Base-by-base conservation (phyloP, 1,139 yeast genomes). In the Taphrina wiesneri region DNA sequence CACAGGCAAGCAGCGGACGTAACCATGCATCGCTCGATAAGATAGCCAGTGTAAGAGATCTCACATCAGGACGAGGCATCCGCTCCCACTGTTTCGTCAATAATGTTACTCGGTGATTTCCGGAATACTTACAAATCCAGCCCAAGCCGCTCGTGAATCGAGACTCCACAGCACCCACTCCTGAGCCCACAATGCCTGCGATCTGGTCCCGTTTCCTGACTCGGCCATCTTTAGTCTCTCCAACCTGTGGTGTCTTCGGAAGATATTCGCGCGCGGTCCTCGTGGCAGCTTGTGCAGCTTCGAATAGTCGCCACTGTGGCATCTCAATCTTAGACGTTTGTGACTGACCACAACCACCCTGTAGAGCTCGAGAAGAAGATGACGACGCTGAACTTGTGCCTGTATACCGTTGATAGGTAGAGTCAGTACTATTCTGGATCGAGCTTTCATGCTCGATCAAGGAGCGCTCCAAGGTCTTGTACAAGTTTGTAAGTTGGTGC, bases 231-330 rank as follows among this genome's bases (percentile, higher is more conserved):
- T 21, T 30, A 13, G 23, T 51, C 13, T 34, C 43, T 2, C 32
- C 64, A 11, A 7, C 43, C 4, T 19, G 51, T n/a, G 56, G 11
- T 5, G 25, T 19, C 30, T 23, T 30, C 19, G 59, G 59, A 21
- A 54, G 49, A 26, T 39, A 54, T 1, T 54, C 34, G 13, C 49
- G 46, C 7, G 59, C 59, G 5, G 59, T 32, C 49, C 25, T 36
- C 11, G 57, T 49, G 7, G 64, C 64, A 15, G 64, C 64, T 25
- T 60, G 64, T 2, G 64, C 64, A n/a, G 64, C 64, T 25, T 60
- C 57, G 15, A 60, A 51, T n/a, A 60, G 17, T 11, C 59, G 52
- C 51, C 57, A 60, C 26, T 51, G 47, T 5, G 64, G 64, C 64
- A 60, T 60, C 11, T 60, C 64, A 19, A 60, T 60, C 23, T 34